Evolutionary conservation across 805 yeast genomes (phyloP).

Genomic region (Danielozyma ontarioensis): DNA sequence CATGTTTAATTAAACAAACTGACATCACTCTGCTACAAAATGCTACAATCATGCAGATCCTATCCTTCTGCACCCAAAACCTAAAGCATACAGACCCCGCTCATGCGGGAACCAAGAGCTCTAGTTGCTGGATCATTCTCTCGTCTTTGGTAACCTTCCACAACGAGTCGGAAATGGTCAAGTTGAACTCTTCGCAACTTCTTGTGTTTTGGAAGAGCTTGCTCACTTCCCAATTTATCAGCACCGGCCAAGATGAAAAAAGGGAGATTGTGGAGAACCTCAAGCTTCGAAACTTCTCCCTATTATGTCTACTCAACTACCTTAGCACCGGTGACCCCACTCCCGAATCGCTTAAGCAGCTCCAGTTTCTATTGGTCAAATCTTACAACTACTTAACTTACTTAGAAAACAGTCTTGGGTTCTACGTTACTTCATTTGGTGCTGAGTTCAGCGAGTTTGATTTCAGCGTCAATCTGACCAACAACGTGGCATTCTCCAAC

Average conservation of each 20-base stretch:
- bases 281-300: constrained; percentile 32
- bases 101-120: constrained; percentile 18
- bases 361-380: constrained; percentile 36
- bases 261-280: constrained; percentile 30
- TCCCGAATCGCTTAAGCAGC: constrained; percentile 36
- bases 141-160: constrained; percentile 36
- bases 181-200: constrained; percentile 39
- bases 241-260: constrained; percentile 15
- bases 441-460: constrained; percentile 23
- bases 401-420: constrained; percentile 32
- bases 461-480: constrained; percentile 23
- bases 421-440: constrained; percentile 27
- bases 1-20: constrained; percentile 31
- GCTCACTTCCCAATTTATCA: constrained; percentile 36
- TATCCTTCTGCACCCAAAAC: constrained; percentile 42
- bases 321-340: constrained; percentile 31
- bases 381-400: constrained; percentile 36
- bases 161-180: constrained; percentile 37
- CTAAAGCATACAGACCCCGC: constrained; percentile 28
- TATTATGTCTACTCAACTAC: constrained; percentile 35
- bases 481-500: constrained; percentile 26
- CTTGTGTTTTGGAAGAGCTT: constrained; percentile 41
- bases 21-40: constrained; percentile 31
- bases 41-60: constrained; percentile 34
- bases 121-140: constrained; percentile 39